Base-by-base conservation (phyloP, 306 rosid species). In the Oemleria cerasiformis region DNA sequence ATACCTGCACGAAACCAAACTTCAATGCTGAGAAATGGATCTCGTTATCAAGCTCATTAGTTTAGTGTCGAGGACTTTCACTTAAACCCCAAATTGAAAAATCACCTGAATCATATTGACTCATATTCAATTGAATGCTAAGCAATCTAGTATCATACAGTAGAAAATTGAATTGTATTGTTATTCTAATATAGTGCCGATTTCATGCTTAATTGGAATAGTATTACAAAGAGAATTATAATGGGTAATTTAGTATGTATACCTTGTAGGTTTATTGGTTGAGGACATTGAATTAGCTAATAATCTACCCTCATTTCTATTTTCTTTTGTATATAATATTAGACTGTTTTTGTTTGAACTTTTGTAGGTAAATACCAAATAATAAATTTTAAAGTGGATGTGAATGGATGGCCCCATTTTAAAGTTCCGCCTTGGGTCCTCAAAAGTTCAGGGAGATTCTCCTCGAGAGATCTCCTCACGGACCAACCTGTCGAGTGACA, bases 391-490 rank as follows among this genome's bases (percentile, higher is more conserved):
- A 36, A 16, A 39, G 44, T 36, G 44, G 38, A 60, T 60, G 23
- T 60, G 45, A 60, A 38, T 60, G 65, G 65, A 60, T 36, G 65
- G 44, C 44, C 19, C 21, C 45, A 60, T 60, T 36, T 38, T 60
- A 60, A 60, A 36, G 42, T 16, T 60, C 65, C 65, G 65, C 65
- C 44, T 38, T 8, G 43, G 65, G 19, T 15, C 13, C 65, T 59
- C 64, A 21, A 59, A 34, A 59, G 64, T 30, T 36, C 64, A 59
- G 64, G 64, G 64, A 30, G 90, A 87, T 80, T 83, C 79, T 71
- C 98, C 98, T 30, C 82, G 97, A 54, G 97, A 94, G 90, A 89
- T 94, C 50, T 75, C 79, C 44, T 85, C 93, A 19, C 81, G 86
- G 87, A 72, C 80, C 21, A 86, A 84, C 66, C 36, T 76, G 15